phyloP scores from a whole-genome alignment of 495 filamentous ascomycete species.

The Aspergillus cristatus region DNA sequence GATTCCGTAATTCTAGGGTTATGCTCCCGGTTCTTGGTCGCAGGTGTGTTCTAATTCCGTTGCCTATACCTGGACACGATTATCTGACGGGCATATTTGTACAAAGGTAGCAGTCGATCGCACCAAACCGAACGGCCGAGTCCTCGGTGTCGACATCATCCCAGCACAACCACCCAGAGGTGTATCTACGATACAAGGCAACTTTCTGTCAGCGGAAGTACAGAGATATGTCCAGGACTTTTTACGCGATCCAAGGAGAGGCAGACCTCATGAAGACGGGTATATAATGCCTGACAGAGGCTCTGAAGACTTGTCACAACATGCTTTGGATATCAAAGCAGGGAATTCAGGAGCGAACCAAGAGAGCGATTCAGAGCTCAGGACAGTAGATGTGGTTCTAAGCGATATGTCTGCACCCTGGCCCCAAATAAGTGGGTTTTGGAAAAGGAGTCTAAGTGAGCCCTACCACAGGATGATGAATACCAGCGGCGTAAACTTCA shows the following conservation, averaged over 20 bases:
- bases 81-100: constrained; percentile 1
- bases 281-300: not conserved
- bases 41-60: constrained; percentile 45
- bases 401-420: constrained; percentile 99
- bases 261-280: constrained; percentile 31
- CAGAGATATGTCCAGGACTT: constrained; percentile 67
- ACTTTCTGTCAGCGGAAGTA: constrained; percentile 66
- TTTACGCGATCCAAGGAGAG: constrained; percentile 55
- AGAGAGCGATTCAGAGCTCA: constrained; percentile 3
- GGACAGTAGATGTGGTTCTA: constrained; percentile 83
- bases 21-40: constrained; percentile 90
- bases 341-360: constrained; percentile 4
- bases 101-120: constrained; percentile 64
- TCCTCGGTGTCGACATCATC: constrained; percentile 88
- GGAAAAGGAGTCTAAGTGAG: constrained; percentile 80
- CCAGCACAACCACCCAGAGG: constrained; percentile 84
- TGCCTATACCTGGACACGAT: not conserved
- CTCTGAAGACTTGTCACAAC: no score
- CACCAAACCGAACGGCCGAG: constrained; percentile 64
- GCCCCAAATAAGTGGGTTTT: constrained; percentile 66
- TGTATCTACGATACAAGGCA: constrained; percentile 85
- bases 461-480: constrained; percentile 98
- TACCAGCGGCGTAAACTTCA: constrained; percentile 76
- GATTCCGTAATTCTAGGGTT: constrained; percentile 51
- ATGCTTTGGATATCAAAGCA: constrained; percentile 3